A percentile compares a stretch with the other conserved stretches of the same genome.
These are phyloP conservation scores for Saitozyma podzolica DNA, from an alignment of 768 basidiomycete genomes.

Conservation along the genomic window DNA sequence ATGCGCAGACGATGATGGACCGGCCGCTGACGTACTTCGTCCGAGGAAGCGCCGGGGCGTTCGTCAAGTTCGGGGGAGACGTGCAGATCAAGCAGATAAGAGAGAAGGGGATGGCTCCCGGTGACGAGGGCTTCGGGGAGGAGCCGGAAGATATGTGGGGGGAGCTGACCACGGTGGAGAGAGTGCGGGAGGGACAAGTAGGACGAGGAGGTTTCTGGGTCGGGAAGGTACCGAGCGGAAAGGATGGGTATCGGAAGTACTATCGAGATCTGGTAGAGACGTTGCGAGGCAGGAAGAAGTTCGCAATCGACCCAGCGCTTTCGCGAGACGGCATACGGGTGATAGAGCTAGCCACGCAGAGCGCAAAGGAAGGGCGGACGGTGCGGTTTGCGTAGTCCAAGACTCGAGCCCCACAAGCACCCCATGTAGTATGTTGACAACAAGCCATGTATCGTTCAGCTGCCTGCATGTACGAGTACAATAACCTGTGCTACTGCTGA, in stretches of 20 bases:
- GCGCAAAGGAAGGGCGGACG: constrained; percentile 14
- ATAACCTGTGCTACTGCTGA: too few relatives aligned
- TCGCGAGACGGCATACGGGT: constrained; percentile 19
- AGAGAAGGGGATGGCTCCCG: constrained; percentile 4
- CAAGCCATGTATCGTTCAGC: too few relatives aligned
- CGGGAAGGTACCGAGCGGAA: constrained; percentile 7
- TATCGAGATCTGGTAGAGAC: constrained; percentile 13
- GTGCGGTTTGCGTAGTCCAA: constrained; percentile 4
- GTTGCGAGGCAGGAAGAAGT: constrained; percentile 1
- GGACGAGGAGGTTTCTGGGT: constrained; percentile 5
- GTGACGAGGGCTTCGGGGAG: constrained; percentile 10
- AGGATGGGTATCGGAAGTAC: constrained; percentile 10
- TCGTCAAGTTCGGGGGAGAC: constrained; percentile 19
- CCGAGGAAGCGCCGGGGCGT: constrained; percentile 9
- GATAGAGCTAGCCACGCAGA: constrained; percentile 23
- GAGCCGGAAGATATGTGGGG: constrained; percentile 9
- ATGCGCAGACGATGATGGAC: constrained; percentile 3
- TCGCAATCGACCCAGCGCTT: constrained; percentile 9
- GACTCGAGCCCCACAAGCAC: too few relatives aligned
- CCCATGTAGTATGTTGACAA: too few relatives aligned
- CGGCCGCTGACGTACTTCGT: constrained; percentile 10
- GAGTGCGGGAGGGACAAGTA: constrained; percentile 4
- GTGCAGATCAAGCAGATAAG: constrained; percentile 13
- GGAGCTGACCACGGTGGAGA: constrained; percentile 11
- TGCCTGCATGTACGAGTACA: too few relatives aligned